A percentile compares a stretch with the other conserved stretches of the same genome.
These are phyloP conservation scores for Penicillium odoratum DNA, from an alignment of 495 filamentous ascomycete genomes.

Conservation along the genomic window DNA sequence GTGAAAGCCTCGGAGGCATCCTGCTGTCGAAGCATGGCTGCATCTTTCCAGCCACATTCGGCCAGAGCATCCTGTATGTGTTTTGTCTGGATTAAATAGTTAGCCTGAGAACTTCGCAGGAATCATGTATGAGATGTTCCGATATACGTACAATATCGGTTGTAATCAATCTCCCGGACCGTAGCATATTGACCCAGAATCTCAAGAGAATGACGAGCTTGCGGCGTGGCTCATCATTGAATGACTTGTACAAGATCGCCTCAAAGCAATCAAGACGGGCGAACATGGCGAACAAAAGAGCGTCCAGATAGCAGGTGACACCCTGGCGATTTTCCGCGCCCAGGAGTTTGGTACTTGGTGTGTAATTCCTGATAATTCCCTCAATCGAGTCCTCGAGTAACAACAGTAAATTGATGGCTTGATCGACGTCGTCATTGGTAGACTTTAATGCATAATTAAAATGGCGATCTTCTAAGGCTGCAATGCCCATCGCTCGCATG, in stretches of 20 bases:
- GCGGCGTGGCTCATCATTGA: constrained; percentile 63
- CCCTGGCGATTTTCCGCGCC: constrained; percentile 84
- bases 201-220: constrained; percentile 73
- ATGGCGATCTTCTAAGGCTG: constrained; percentile 47
- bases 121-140: neutral
- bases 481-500: constrained; percentile 37
- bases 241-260: constrained; percentile 75
- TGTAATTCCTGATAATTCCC: constrained; percentile 74
- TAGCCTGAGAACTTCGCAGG: neutral
- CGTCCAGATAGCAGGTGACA: constrained; percentile 90
- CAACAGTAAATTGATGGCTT: constrained; percentile 71
- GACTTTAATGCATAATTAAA: constrained; percentile 68
- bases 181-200: constrained; percentile 90
- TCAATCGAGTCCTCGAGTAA: constrained; percentile 77
- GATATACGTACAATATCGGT: constrained; percentile 70
- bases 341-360: constrained; percentile 66
- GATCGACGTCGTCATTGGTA: constrained; percentile 66
- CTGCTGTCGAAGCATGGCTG: constrained; percentile 73
- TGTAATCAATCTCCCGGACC: constrained; percentile 80
- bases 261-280: constrained; percentile 86
- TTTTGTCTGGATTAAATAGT: constrained; percentile 62
- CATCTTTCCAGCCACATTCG: constrained; percentile 91
- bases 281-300: constrained; percentile 97
- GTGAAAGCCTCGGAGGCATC: constrained; percentile 94
- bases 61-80: constrained; percentile 79